Base-by-base conservation (phyloP, 2,329 filamentous ascomycete genomes). In the Fusarium sp. region DNA sequence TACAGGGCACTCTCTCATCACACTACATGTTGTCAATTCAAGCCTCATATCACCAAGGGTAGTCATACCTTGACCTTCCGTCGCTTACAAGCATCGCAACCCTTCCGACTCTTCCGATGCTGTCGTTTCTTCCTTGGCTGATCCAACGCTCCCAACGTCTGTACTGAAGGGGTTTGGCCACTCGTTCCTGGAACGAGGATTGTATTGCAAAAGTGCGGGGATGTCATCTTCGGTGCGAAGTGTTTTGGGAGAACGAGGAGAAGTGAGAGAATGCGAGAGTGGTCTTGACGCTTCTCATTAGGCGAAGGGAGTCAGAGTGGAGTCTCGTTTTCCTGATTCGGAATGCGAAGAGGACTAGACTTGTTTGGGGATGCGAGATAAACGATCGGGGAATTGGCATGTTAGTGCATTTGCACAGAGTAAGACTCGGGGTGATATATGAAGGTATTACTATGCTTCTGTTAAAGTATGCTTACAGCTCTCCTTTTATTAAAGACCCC, bases 101-200 rank as follows among this genome's bases (percentile, higher is more conserved):
- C 50, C 50, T 30, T 54, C 19, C 50, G 50, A 54, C 50, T 54
- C 23, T 54, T 54, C 33, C 50, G 50, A 54, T 54, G 50, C 23
- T 33, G 50, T 6, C 50, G 50, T 4, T 54, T 54, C 33, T 54
- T 54, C 19, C 50, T 11, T 6, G 50, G 50, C 19, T 54, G 50
- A 1, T 54, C 50, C 6, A 40, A 2, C 7, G 23, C 5, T 2
- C 50, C 50, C 2, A 40, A 9, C 1, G 50, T 54, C 19, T 40
- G 50, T 2, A 54, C 0, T 0, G 23, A 40, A 2, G 50, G 33
- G 2, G 5, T 13, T 1, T n/a, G 19, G 10, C 50, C 50, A 3
- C 15, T 40, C 33, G 33, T 40, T 54, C 50, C 50, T 18, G 50
- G 15, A 54, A 54, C 50, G 50, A 54, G 33, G 10, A 54, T 54